Base-by-base conservation (phyloP, 106 monocot genomes). In the Phalaenopsis equestris region DNA sequence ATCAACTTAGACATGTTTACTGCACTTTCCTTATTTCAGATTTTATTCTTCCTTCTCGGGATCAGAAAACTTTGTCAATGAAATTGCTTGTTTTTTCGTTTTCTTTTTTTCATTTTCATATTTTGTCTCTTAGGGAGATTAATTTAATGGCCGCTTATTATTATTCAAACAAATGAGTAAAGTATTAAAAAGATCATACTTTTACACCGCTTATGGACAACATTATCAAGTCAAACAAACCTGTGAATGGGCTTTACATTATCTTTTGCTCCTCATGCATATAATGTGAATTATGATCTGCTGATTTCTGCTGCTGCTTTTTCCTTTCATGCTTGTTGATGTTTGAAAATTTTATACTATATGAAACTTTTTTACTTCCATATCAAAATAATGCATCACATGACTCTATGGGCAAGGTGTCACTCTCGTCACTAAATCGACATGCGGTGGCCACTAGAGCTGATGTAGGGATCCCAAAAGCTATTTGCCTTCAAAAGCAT, bases 361-460 rank as follows among this genome's bases (percentile, higher is more conserved):
- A 18, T 49, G 30, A 23, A 21, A 45, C 52, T 18, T 75, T 75
- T 75, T 24, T 21, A 42, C 6, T 7, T 74, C 17, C 41, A 12
- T 12, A 15, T 49, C 49, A 49, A 76, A 49, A 30, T 2, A 76
- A 48, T 41, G 8, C 45, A 76, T 23, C 1, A 36, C 15, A 73
- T 84, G 11, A 23, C 79, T 82, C 55, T 81, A 49, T 85, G 42
- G 52, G 45, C 24, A 67, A 98, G 98, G 98, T 98, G 36, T 98
- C 98, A 76, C 91, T 98, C 57, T 98, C 98, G 21, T 98, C 98
- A 76, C 79, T 98, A 79, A 98, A 98, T 84, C 89, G 98, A 21
- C 98, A 98, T 87, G 94, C 98, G 83, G 98, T 98, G 79, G 98
- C 91, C 42, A 94, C 92, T 64, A 89, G 98, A 86, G 89, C 87